These are phyloP conservation scores for Dittrichia graveolens DNA, from an alignment of 129 eudicot species.

Conservation along the genomic window DNA sequence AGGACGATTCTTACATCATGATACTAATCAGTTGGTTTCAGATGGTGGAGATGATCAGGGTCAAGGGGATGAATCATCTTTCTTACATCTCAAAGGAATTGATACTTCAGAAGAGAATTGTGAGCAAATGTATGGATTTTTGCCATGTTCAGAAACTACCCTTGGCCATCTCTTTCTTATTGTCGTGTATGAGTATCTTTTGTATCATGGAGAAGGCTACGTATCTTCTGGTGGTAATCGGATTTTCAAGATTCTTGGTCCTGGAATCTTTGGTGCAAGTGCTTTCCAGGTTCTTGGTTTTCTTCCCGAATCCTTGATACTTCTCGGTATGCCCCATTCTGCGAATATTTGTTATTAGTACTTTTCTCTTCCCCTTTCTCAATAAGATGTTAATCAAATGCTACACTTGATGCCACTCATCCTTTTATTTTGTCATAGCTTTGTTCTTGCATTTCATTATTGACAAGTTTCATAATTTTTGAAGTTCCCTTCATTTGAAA, in stretches of 20 bases:
- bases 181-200: conserved; percentile 61
- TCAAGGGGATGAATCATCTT: conserved; percentile 18
- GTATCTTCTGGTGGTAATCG: conserved; percentile 69
- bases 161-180: conserved; percentile 69
- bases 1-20: conserved; percentile 30
- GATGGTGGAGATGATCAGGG: conserved; percentile 47
- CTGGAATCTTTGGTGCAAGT: conserved; percentile 85
- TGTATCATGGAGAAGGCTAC: conserved; percentile 65
- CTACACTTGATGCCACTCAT: neutral
- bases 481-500: too few relatives aligned
- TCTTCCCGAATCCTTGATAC: conserved; percentile 76
- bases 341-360: neutral
- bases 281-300: conserved; percentile 68
- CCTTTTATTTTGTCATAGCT: conserved; percentile 1
- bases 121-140: conserved; percentile 76
- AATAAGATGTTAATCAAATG: neutral
- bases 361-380: neutral
- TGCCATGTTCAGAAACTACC: conserved; percentile 68
- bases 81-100: conserved; percentile 35
- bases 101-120: conserved; percentile 46
- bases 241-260: conserved; percentile 83
- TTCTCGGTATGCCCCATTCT: conserved; percentile 48
- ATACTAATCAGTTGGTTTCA: conserved; percentile 33
- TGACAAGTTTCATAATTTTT: neutral
- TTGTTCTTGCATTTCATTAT: too few relatives aligned